Conservation (phyloP, 495 filamentous ascomycete species). For the Neurospora africana region DNA sequence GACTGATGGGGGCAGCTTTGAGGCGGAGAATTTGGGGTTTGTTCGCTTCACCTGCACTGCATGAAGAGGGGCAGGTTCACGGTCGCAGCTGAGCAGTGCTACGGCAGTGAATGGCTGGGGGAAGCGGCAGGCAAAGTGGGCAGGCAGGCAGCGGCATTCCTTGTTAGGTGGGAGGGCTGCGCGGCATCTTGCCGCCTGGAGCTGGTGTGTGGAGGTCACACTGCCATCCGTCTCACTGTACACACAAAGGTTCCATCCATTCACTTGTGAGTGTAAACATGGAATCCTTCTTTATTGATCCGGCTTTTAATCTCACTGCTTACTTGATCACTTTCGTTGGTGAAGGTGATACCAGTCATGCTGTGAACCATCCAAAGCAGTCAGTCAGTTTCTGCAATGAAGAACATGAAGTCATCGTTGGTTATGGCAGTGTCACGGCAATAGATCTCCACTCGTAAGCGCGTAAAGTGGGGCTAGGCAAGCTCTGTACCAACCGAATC, state of each 20-base stretch:
- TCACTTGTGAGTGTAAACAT: background rate
- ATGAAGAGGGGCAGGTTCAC: background rate
- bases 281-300: background rate
- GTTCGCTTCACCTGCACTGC: background rate
- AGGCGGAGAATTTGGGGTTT: conserved; percentile 10
- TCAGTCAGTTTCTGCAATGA: background rate
- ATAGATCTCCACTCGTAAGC: background rate
- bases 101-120: background rate
- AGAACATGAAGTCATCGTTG: background rate
- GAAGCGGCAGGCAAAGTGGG: background rate
- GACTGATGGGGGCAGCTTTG: background rate
- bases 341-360: background rate
- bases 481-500: background rate
- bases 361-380: background rate
- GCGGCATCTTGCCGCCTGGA: background rate
- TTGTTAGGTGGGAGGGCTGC: background rate
- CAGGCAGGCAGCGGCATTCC: background rate
- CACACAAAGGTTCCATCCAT: background rate
- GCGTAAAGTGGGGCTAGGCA: background rate
- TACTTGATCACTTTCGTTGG: background rate
- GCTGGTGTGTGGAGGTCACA: background rate
- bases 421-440: background rate
- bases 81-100: background rate
- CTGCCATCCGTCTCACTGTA: background rate
- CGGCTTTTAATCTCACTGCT: background rate